These are phyloP conservation scores for Paspalum vaginatum DNA, from an alignment of 176 grass and related monocot genomes.

Conservation along the genomic window DNA sequence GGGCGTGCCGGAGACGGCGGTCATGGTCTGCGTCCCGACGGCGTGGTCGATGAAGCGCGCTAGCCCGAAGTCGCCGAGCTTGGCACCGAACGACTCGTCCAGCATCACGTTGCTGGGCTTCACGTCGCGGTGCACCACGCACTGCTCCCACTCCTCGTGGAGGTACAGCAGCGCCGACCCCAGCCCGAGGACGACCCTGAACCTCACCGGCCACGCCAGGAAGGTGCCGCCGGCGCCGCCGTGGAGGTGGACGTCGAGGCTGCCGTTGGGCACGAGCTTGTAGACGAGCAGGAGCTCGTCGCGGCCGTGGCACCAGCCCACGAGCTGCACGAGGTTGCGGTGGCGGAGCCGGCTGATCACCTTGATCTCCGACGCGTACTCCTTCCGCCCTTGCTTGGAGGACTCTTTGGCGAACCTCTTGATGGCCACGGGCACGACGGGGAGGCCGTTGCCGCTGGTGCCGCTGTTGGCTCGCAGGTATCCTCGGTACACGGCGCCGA, in stretches of 20 bases:
- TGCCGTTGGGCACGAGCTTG: constrained; percentile 34
- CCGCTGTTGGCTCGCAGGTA: background rate
- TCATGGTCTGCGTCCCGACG: constrained; percentile 30
- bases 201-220: constrained; percentile 36
- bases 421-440: constrained; percentile 37
- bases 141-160: constrained; percentile 35
- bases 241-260: constrained; percentile 42
- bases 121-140: constrained; percentile 25
- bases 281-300: constrained; percentile 35
- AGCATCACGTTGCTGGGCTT: constrained; percentile 46
- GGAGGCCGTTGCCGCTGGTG: background rate
- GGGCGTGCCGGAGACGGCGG: constrained; percentile 4
- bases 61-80: constrained; percentile 48
- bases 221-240: constrained; percentile 18
- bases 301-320: constrained; percentile 31
- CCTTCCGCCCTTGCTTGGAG: constrained; percentile 45
- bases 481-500: constrained; percentile 47
- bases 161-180: constrained; percentile 33
- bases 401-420: constrained; percentile 50
- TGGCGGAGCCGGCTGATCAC: constrained; percentile 37
- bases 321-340: constrained; percentile 39
- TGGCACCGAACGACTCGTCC: constrained; percentile 28
- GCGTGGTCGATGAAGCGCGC: constrained; percentile 32
- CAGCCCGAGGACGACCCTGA: background rate
- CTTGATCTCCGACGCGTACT: constrained; percentile 57